Conservation (phyloP, 2,329 filamentous ascomycete species). For the Pseudogymnoascus sp. region DNA sequence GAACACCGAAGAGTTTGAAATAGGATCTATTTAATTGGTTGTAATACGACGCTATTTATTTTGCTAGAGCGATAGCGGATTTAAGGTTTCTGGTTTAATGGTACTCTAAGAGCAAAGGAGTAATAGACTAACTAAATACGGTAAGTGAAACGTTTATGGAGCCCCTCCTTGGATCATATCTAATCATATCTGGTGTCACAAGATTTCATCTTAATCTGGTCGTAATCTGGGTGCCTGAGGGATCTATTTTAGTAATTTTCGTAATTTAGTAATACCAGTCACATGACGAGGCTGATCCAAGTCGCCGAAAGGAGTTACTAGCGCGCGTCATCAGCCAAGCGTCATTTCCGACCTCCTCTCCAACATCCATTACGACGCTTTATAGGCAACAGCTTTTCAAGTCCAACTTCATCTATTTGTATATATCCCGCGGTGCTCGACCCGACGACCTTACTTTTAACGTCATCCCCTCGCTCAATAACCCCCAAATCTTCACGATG, state of each 20-base stretch:
- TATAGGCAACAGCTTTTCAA: conserved; percentile 1
- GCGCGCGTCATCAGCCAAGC: conserved; percentile 7
- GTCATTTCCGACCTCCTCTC: neutral
- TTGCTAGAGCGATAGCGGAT: neutral
- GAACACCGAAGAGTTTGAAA: neutral
- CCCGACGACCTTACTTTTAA: neutral
- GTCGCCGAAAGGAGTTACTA: conserved; percentile 5
- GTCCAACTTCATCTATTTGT: neutral
- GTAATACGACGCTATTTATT: neutral
- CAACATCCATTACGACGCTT: neutral
- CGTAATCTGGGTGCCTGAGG: neutral
- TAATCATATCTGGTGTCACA: conserved; percentile 9
- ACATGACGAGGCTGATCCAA: conserved; percentile 4
- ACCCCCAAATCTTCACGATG: conserved; percentile 46
- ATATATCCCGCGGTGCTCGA: neutral
- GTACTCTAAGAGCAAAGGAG: neutral
- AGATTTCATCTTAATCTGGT: conserved; percentile 6
- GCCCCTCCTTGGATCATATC: conserved; percentile 8
- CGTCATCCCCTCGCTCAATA: neutral
- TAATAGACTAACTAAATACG: neutral
- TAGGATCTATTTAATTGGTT: neutral
- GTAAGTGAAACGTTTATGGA: conserved; percentile 4
- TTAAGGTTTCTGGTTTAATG: conserved; percentile 5
- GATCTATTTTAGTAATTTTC: neutral
- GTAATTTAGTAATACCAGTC: neutral